These are phyloP conservation scores for Sporobolomyces pararoseus DNA, from an alignment of 768 basidiomycete genomes.

Conservation along the genomic window DNA sequence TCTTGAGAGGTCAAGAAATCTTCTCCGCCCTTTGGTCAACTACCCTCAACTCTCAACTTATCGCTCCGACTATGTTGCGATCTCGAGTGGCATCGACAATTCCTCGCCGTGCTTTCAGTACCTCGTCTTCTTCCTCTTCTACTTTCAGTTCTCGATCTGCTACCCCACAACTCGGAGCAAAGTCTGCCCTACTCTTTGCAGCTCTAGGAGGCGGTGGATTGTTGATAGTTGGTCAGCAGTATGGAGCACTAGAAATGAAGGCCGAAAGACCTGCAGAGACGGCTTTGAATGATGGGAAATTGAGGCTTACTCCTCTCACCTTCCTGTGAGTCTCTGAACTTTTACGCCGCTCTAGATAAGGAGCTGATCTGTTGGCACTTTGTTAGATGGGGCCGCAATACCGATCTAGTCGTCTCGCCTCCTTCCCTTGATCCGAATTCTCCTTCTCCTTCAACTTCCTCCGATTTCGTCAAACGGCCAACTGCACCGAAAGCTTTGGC, in stretches of 20 bases:
- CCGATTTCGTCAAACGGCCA: slow-evolving; percentile 39
- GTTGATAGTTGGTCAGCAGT: not conserved
- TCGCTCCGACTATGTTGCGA: not conserved
- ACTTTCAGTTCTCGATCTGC: not conserved
- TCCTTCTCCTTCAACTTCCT: not conserved
- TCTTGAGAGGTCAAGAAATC: too few relatives aligned
- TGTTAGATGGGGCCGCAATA: slow-evolving; percentile 27
- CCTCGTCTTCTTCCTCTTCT: not conserved
- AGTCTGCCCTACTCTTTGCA: not conserved
- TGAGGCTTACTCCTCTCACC: not conserved
- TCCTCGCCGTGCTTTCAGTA: not conserved
- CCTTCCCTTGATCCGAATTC: slow-evolving; percentile 1
- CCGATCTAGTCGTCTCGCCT: slow-evolving; percentile 12
- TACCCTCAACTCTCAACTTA: too few relatives aligned
- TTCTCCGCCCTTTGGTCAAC: too few relatives aligned
- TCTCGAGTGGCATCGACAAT: not conserved
- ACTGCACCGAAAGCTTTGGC: slow-evolving; percentile 50
- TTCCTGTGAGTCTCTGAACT: slow-evolving; percentile 1
- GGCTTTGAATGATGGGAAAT: not conserved
- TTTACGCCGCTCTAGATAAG: too few relatives aligned
- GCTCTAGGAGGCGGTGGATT: not conserved
- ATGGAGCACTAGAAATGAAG: not conserved
- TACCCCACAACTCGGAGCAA: not conserved
- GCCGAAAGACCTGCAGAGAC: not conserved
- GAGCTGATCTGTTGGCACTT: not conserved